Percentiles rank a stretch among this genome's conserved stretches.
Evolutionary conservation across 495 filamentous ascomycete species (phyloP).

Genomic region (Filosporella fistucella): DNA sequence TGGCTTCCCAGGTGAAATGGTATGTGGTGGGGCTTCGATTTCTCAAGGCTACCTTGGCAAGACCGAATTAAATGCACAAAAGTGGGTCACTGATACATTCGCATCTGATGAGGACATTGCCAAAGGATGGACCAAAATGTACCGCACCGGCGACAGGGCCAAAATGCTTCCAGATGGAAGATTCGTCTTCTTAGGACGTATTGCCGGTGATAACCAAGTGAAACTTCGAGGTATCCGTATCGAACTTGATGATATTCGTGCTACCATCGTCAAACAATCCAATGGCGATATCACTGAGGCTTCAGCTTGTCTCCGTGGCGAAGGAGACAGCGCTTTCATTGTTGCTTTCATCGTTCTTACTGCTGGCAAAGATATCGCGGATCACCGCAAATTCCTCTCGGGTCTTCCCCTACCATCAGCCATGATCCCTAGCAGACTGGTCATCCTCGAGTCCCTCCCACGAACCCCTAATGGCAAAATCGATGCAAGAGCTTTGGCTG

Average conservation of each 20-base stretch:
- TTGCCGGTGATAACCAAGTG: slow-evolving; percentile 40
- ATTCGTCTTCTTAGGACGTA: slow-evolving; percentile 32
- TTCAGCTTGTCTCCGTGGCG: slow-evolving; percentile 27
- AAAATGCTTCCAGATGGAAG: slow-evolving; percentile 26
- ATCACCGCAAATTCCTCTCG: background rate
- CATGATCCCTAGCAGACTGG: background rate
- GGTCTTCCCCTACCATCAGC: background rate
- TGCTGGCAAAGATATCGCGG: background rate
- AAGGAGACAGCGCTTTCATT: background rate
- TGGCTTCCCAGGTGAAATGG: slow-evolving; percentile 38
- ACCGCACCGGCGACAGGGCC: slow-evolving; percentile 23
- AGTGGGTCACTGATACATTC: slow-evolving; percentile 32
- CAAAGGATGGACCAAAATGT: slow-evolving; percentile 18
- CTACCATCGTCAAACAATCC: slow-evolving; percentile 24
- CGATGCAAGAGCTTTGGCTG: background rate
- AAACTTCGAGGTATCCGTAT: slow-evolving; percentile 50
- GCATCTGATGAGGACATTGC: background rate
- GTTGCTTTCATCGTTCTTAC: slow-evolving; percentile 8
- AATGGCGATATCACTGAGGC: slow-evolving; percentile 26
- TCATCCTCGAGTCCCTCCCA: background rate
- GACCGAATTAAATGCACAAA: slow-evolving; percentile 21
- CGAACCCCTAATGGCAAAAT: background rate
- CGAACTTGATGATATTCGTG: slow-evolving; percentile 46
- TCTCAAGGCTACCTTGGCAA: slow-evolving; percentile 35
- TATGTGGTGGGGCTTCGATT: slow-evolving; percentile 36